phyloP scores from a whole-genome alignment of 148 eudicot genomes.

The Vaccinium darrowii region DNA sequence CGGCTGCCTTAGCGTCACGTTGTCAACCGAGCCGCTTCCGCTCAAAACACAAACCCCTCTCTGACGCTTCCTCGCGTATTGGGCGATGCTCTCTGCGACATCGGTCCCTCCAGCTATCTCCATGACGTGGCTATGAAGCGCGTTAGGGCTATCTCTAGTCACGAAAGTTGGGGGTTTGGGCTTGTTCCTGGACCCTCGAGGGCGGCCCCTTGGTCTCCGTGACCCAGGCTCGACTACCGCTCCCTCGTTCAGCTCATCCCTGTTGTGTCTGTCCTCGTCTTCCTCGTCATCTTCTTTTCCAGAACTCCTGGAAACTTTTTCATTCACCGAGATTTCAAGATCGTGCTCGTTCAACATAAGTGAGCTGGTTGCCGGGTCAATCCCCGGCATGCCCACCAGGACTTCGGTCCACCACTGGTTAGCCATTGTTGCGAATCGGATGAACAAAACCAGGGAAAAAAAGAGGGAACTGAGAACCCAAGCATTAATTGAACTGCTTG shows the following conservation, averaged over 20 bases:
- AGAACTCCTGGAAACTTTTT: neutral
- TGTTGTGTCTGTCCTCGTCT: slow-evolving; percentile 29
- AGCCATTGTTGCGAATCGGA: slow-evolving; percentile 35
- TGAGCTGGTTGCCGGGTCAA: slow-evolving; percentile 20
- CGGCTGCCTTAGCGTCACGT: slow-evolving; percentile 37
- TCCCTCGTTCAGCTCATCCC: slow-evolving; percentile 40
- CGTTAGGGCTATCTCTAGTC: slow-evolving; percentile 34
- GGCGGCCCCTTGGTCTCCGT: slow-evolving; percentile 36
- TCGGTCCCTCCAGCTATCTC: slow-evolving; percentile 34
- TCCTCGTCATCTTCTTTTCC: slow-evolving; percentile 14
- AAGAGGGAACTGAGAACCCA: slow-evolving; percentile 2
- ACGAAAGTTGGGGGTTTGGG: slow-evolving; percentile 36
- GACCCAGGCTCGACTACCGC: slow-evolving; percentile 32
- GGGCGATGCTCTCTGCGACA: slow-evolving; percentile 25
- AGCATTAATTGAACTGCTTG: too few relatives aligned
- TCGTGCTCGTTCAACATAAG: slow-evolving; percentile 15
- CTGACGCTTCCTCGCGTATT: slow-evolving; percentile 28
- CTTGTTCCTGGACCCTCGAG: slow-evolving; percentile 40
- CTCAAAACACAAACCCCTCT: slow-evolving; percentile 36
- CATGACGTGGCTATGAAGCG: slow-evolving; percentile 35
- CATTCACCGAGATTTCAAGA: slow-evolving; percentile 16
- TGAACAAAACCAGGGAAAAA: neutral
- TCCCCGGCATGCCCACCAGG: slow-evolving; percentile 35
- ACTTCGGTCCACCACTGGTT: slow-evolving; percentile 57
- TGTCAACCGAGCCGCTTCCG: slow-evolving; percentile 31